A percentile compares a stretch with the other conserved stretches of the same genome.
These are phyloP conservation scores for Aplosporella prunicola DNA, from an alignment of 2,329 filamentous ascomycete genomes.

Conservation along the genomic window DNA sequence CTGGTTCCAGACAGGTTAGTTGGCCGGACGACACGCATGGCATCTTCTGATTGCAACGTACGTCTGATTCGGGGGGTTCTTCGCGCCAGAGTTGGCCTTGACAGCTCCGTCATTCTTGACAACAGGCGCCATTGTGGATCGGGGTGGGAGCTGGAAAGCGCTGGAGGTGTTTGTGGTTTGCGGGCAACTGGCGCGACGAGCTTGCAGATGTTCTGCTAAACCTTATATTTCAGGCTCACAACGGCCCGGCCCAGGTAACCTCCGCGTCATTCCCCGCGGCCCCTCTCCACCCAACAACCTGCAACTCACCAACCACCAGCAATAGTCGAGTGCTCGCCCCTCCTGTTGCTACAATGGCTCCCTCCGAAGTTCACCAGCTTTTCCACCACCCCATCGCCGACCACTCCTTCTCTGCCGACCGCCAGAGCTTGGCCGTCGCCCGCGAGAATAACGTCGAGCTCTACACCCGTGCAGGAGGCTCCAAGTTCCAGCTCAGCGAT, in stretches of 20 bases:
- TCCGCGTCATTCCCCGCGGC: conserved; percentile 8
- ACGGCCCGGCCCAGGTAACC: too few species aligned
- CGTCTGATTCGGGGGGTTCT: conserved; percentile 24
- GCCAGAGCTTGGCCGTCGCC: conserved; percentile 77
- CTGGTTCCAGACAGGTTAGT: too few species aligned
- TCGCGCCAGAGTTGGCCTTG: conserved; percentile 1
- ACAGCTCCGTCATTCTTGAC: conserved; percentile 6
- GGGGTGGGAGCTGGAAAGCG: neutral
- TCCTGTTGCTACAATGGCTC: conserved; percentile 79
- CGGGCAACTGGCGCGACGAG: too few species aligned
- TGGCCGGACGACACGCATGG: too few species aligned
- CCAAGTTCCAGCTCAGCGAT: conserved; percentile 73
- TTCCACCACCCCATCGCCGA: conserved; percentile 95
- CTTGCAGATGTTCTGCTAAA: too few species aligned
- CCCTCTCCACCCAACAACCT: neutral
- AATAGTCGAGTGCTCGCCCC: conserved; percentile 95
- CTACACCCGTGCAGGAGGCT: conserved; percentile 64
- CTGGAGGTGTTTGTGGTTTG: too few species aligned
- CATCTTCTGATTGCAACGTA: too few species aligned
- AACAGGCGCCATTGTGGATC: conserved; percentile 6
- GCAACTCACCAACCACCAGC: conserved; percentile 12
- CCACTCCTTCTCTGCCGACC: conserved; percentile 95
- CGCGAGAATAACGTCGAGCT: conserved; percentile 86
- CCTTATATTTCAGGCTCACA: too few species aligned
- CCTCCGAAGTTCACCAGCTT: conserved; percentile 88